A percentile compares a stretch with the other conserved stretches of the same genome.
phyloP scores from a whole-genome alignment of 805 yeast species.

The Alloascoidea africana region DNA sequence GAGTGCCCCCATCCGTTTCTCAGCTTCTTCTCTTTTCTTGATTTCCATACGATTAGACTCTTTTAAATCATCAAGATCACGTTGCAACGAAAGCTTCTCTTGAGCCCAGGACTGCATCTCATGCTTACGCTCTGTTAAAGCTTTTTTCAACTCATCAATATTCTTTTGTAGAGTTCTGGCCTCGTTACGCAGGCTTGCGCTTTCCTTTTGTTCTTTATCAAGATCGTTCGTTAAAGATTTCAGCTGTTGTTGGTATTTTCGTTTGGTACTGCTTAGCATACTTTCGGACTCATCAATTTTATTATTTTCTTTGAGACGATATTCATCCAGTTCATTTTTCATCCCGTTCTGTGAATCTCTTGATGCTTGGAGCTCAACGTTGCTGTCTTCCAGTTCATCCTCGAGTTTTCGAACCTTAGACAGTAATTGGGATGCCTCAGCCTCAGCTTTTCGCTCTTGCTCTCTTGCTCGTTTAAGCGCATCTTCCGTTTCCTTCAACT shows the following conservation, averaged over 20 bases:
- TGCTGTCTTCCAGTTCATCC: conserved; percentile 38
- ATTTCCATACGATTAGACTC: conserved; percentile 26
- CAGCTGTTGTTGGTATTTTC: conserved; percentile 20
- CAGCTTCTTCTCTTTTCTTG: conserved; percentile 29
- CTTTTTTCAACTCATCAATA: conserved; percentile 18
- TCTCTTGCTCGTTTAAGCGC: conserved; percentile 31
- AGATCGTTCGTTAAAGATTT: conserved; percentile 12
- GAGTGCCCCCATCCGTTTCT: conserved; percentile 28
- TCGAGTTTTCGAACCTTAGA: conserved; percentile 35
- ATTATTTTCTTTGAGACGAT: conserved; percentile 53
- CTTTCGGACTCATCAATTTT: conserved; percentile 41
- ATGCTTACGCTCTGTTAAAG: conserved; percentile 3
- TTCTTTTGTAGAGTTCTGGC: conserved; percentile 25
- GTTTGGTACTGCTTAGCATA: conserved; percentile 12
- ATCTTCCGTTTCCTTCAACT: conserved; percentile 34
- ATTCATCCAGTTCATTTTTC: conserved; percentile 27
- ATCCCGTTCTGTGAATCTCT: conserved; percentile 23
- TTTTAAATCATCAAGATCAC: conserved; percentile 24
- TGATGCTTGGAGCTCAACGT: conserved; percentile 36
- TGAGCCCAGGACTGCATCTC: conserved; percentile 3
- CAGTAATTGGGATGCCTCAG: conserved; percentile 35
- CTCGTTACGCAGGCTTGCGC: conserved; percentile 17
- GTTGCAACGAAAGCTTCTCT: conserved; percentile 14
- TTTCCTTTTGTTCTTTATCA: conserved; percentile 5
- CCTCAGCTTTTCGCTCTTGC: conserved; percentile 36